Percentiles rank a stretch among this genome's conserved stretches.
phyloP scores from a whole-genome alignment of 305 asterid species.

The Plantago rigida region DNA sequence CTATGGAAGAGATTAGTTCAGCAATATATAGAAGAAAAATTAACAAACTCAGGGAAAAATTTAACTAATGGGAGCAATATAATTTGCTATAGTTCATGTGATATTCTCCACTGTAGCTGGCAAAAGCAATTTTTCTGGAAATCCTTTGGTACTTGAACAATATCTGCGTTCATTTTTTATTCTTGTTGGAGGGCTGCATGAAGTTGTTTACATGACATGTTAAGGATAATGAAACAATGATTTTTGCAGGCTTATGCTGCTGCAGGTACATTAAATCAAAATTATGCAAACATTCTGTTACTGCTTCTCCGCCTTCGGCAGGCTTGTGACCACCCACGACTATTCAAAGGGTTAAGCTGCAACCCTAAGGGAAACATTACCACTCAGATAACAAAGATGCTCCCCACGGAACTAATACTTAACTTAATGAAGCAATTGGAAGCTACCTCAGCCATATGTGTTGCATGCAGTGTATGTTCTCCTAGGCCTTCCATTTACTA shows the following conservation, averaged over 20 bases:
- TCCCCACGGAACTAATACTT: constrained; percentile 51
- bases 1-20: no score
- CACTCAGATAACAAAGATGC: constrained; percentile 48
- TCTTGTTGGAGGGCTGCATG: constrained; percentile 6
- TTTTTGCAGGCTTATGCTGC: constrained; percentile 84
- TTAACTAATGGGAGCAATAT: no score
- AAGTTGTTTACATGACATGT: constrained; percentile 1
- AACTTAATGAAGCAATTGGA: constrained; percentile 57
- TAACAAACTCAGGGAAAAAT: no score
- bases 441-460: constrained; percentile 60
- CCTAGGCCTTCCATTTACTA: constrained; percentile 17
- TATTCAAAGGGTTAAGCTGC: constrained; percentile 63
- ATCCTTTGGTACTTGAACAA: not conserved
- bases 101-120: not conserved
- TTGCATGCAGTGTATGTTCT: constrained; percentile 57
- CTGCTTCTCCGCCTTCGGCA: constrained; percentile 96
- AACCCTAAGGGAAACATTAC: constrained; percentile 54
- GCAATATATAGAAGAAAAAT: no score
- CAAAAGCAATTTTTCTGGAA: not conserved
- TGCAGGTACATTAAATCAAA: constrained; percentile 92
- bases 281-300: constrained; percentile 84
- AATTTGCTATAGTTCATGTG: no score
- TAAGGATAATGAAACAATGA: constrained; percentile 4
- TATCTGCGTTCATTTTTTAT: not conserved
- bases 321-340: constrained; percentile 96